Conservation (phyloP, 208 protist genomes). For the Crithidia sp. region DNA sequence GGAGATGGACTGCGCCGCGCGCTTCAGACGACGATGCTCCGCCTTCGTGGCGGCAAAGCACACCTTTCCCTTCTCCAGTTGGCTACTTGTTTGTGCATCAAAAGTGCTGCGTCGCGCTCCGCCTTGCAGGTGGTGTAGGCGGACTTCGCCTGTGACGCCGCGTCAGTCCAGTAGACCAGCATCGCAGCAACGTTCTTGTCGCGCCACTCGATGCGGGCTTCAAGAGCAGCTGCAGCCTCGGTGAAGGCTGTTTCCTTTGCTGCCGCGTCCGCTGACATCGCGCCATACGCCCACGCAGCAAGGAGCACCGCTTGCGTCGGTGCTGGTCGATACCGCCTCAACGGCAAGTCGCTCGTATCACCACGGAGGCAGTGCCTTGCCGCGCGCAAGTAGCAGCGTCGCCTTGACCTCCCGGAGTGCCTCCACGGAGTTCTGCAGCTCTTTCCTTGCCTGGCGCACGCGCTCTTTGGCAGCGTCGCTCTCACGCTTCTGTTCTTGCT, state of each 20-base stretch:
- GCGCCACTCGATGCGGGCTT: slow-evolving; percentile 42
- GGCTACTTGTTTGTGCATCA: slow-evolving; percentile 30
- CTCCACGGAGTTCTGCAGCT: not conserved
- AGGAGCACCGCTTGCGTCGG: not conserved
- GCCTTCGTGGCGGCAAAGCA: slow-evolving; percentile 22
- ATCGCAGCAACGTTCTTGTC: slow-evolving; percentile 40
- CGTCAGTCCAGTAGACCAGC: slow-evolving; percentile 44
- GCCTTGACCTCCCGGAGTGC: not conserved
- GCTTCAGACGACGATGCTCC: slow-evolving; percentile 12
- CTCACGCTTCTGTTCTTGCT: not conserved
- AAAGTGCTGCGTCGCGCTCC: slow-evolving; percentile 13
- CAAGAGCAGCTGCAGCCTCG: slow-evolving; percentile 23
- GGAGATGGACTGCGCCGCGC: slow-evolving; percentile 29
- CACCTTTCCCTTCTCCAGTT: slow-evolving; percentile 29
- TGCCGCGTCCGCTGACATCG: slow-evolving; percentile 27
- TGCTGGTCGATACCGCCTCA: not conserved
- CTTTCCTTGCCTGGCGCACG: not conserved
- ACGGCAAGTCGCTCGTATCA: slow-evolving; percentile 16
- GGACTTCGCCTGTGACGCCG: slow-evolving; percentile 27
- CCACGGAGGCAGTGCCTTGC: not conserved
- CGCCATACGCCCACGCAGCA: slow-evolving; percentile 2
- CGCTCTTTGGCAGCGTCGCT: not conserved
- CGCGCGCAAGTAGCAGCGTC: not conserved
- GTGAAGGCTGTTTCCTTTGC: slow-evolving; percentile 32
- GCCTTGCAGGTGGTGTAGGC: slow-evolving; percentile 44